Conservation (phyloP, 345 rosid species). For the Lepidium sativum region DNA sequence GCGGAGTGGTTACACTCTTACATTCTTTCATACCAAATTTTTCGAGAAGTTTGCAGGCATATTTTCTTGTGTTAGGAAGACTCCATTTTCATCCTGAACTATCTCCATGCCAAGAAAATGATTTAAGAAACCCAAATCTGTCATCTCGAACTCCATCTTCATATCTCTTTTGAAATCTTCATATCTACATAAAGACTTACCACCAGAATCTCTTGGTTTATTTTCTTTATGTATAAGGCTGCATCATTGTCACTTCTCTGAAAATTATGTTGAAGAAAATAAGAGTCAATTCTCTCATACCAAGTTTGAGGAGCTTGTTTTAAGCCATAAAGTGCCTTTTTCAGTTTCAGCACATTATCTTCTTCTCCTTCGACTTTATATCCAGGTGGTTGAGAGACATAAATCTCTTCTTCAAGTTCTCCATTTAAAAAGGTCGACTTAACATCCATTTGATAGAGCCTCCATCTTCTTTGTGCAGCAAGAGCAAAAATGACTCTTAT, state of each 20-base stretch:
- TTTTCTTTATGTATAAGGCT: neutral
- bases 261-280: neutral
- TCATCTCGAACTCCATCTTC: too few species aligned
- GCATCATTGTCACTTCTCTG: neutral
- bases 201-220: neutral
- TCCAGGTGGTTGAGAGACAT: neutral
- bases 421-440: neutral
- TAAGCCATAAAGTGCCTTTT: neutral
- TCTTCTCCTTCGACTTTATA: neutral
- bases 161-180: too few species aligned
- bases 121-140: too few species aligned
- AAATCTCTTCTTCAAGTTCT: neutral
- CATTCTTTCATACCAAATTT: too few species aligned
- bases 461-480: neutral
- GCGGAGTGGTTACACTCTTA: too few species aligned
- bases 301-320: neutral
- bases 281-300: neutral
- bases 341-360: neutral
- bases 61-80: too few species aligned
- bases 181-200: too few species aligned
- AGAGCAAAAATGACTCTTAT: neutral
- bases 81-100: too few species aligned
- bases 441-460: neutral
- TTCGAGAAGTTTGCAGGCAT: too few species aligned
- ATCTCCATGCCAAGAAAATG: too few species aligned